Conservation (phyloP, 352 stramenopile species). For the Phytophthora fragariaefolia region DNA sequence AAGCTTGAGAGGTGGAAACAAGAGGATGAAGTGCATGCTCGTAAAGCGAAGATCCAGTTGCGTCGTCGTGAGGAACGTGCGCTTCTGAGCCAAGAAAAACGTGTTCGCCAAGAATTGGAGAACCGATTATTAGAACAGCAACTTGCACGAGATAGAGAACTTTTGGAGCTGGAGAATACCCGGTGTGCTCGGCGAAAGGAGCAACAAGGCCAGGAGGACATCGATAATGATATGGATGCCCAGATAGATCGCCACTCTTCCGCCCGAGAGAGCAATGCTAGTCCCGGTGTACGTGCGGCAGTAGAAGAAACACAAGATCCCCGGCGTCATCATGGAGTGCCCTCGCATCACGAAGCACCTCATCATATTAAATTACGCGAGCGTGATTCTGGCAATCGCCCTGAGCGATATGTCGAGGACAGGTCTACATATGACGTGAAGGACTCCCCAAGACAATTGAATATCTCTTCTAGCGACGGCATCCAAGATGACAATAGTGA, state of each 20-base stretch:
- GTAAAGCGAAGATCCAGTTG: conserved; percentile 38
- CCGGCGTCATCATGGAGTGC: conserved; percentile 1
- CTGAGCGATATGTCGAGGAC: conserved; percentile 11
- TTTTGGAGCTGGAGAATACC: conserved; percentile 49
- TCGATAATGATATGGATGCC: conserved; percentile 37
- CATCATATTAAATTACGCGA: background rate
- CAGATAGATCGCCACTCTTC: conserved; percentile 21
- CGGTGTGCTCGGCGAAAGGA: conserved; percentile 39
- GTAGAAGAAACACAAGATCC: background rate
- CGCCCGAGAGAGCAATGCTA: conserved; percentile 7
- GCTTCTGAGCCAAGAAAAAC: conserved; percentile 58
- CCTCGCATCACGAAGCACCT: conserved; percentile 4
- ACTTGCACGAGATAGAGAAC: conserved; percentile 52
- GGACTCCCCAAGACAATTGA: conserved; percentile 11
- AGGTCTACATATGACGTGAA: conserved; percentile 15
- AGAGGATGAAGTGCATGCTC: conserved; percentile 62
- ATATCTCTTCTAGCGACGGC: conserved; percentile 11
- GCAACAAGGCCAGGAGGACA: conserved; percentile 29
- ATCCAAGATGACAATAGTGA: conserved; percentile 1
- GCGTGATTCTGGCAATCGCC: background rate
- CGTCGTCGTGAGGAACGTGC: conserved; percentile 52
- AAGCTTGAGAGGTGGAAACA: conserved; percentile 80
- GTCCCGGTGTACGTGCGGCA: background rate
- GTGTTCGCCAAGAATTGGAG: conserved; percentile 61
- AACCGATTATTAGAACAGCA: conserved; percentile 50